Evolutionary conservation across 2,329 filamentous ascomycete genomes (phyloP), one percentile per base, ranked within the genome.

Genomic region (Aspergillus pseudoglaucus): DNA sequence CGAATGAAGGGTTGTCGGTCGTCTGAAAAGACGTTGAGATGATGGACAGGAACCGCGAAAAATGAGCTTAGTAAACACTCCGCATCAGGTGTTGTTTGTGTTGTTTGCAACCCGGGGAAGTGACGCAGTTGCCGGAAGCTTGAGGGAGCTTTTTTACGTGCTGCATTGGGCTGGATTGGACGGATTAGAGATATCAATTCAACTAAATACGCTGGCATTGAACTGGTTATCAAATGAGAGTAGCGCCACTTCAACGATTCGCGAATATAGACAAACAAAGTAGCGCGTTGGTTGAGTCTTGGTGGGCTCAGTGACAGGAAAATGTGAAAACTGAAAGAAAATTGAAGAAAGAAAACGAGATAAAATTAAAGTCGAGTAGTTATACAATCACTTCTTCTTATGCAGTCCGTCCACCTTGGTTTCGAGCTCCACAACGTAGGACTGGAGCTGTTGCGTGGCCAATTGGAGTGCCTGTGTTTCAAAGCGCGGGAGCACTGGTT

Each of bases 361-460:
- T 17, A 45, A 41, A 23, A 20, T 7, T 8, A 43, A 39, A 35
- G 33, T 14, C 25, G 17, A 52, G 14, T 37, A 37, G 33, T 37
- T 37, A 39, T 39, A 39, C 17, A 43, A 9, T 60, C 52, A 83
- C 75, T 84, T 87, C 74, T 83, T 86, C 74, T 82, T 86, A 63
- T 83, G 78, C 62, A 82, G 60, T 52, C 78, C 75, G 57, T 84
- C 82, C 58, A 90, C 78, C 74, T 86, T 90, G 61, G 87, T 81
- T 74, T 97, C 91, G 55, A 97, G 74, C 45, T 81, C 81, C 65
- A 84, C 81, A 55, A 95, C 83, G 67, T 96, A 94, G 54, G 80
- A 81, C 72, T 89, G 89, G 68, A 96, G 81, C 65, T 87, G 82
- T 69, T 90, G 85, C 48, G 95, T 90, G 43, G 90, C 88, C 44